Base-by-base conservation (phyloP, 139 green algal species). In the Picochlorum sp. region DNA sequence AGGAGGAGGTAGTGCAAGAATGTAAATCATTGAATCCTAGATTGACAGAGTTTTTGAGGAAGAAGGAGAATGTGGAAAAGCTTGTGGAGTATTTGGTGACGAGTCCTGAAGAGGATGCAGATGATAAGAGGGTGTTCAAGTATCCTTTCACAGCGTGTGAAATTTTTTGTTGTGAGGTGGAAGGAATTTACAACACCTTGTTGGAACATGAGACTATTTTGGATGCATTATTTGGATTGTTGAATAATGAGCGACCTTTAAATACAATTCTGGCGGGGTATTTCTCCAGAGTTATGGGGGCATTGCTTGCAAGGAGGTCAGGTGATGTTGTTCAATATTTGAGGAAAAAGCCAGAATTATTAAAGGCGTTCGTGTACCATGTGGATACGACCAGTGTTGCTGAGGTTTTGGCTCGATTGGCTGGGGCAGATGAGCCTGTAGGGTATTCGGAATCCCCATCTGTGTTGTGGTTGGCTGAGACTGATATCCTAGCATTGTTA, bases 121-220 rank as follows among this genome's bases (percentile, higher is more conserved):
- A 90, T 68, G 78, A 80, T 28, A 88, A 91, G 63, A 72, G 76
- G 37, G 70, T 76, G n/a, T 88, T 86, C 75, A 96, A 91, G 78
- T 96, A 96, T 75, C 85, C 92, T n/a, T 98, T 94, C 70, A 84
- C 90, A 1, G 82, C 92, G 3, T 98, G 92, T 71, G 92, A 98
- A 70, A 81, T 97, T 45, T 90, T 97, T 47, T 96, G 87, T 74
- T 98, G 92, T 69, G 92, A 98, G 65, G 86, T 98, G 60, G 92
- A 98, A 66, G 81, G 80, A 26, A 85, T 98, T 8, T 92, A 95
- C 66, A 90, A 83, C 60, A 92, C 88, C 23, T 70, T 98, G 50
- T 65, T 96, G 37, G 86, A 88, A 28, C 74, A 92, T 26, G 69
- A 77, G 49, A 77, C 78, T 4, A 71, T 95, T 52, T 83, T 97